Evolutionary conservation across 768 basidiomycete genomes (phyloP).

Genomic region (Asterophora lycoperdoides): DNA sequence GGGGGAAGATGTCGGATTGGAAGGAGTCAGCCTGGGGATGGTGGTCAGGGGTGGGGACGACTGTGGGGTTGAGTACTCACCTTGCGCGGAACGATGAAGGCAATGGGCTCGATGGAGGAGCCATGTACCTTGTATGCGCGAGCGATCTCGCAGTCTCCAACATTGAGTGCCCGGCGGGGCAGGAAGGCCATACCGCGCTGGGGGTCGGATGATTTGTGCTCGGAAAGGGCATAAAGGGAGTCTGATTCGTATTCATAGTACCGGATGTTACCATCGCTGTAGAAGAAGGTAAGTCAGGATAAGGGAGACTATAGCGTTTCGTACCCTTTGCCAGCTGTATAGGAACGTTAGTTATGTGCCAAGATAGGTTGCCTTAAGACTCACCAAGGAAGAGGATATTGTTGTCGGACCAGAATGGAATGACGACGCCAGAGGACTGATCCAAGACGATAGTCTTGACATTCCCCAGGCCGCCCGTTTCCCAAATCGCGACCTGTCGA

Average conservation of each 20-base stretch:
- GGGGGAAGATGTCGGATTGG: constrained; percentile 97
- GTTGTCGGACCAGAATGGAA: constrained; percentile 98
- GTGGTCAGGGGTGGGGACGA: not conserved
- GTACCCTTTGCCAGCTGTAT: constrained; percentile 81
- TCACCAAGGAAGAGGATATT: constrained; percentile 80
- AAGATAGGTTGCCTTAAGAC: constrained; percentile 17
- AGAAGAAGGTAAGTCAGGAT: constrained; percentile 3
- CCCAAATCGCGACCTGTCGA: constrained; percentile 88
- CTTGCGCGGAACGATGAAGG: constrained; percentile 93
- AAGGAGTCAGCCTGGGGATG: constrained; percentile 76
- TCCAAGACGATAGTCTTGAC: constrained; percentile 79
- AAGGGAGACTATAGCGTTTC: constrained; percentile 13
- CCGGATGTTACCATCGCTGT: constrained; percentile 93
- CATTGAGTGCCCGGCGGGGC: constrained; percentile 84
- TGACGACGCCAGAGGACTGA: constrained; percentile 87
- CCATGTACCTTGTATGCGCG: constrained; percentile 86
- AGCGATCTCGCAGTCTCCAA: constrained; percentile 92
- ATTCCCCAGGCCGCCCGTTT: constrained; percentile 69
- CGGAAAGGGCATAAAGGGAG: constrained; percentile 67
- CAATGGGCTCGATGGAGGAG: constrained; percentile 78
- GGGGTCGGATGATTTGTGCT: constrained; percentile 87
- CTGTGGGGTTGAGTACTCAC: constrained; percentile 35
- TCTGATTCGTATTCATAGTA: constrained; percentile 95
- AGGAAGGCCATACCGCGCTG: constrained; percentile 98
- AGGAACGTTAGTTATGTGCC: constrained; percentile 2